Base-by-base conservation (phyloP, 495 filamentous ascomycete genomes). In the Jackrogersella multiformis region DNA sequence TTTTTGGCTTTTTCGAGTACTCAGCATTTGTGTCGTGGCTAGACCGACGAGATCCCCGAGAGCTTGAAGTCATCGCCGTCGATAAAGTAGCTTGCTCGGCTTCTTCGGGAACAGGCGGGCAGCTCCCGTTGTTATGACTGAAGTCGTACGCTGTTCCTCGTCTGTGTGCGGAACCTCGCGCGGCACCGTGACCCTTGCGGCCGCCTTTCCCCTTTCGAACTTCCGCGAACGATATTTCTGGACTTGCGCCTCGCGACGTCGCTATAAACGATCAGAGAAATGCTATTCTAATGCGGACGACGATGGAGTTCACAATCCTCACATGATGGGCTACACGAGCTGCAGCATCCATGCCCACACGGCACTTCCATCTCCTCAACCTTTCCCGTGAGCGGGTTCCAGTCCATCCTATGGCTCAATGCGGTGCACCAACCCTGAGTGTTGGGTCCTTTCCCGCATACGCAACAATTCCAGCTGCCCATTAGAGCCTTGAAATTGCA, bases 261-360 rank as follows among this genome's bases (percentile, higher is more conserved):
- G 61, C 71, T 73, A 56, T 36, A 35, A 62, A 53, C 16, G 8
- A 32, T 70, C 21, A 66, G 63, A n/a, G 56, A 51, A 66, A 26
- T 18, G 21, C 21, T 41, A 24, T 52, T 45, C 34, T 16, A 7
- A 4, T 46, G 6, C 28, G 13, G 9, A 46, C 13, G 26, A 24
- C 16, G 20, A 18, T 36, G n/a, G 39, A 45, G 18, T 10, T 53
- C 21, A 36, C 21, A 24, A 53, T 44, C 20, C 73, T 74, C 44
- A 78, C 78, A 30, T 26, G 73, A 75, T 41, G 70, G 74, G 59
- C 61, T 75, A 55, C 79, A 81, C 51, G 72, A 73, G 44, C 68
- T 73, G 61, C 79, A 81, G 61, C 78, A 80, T 35, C 74, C 74
- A 53, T 81, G 79, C 26, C 78, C 79, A 52, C 79, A 81, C 9